Percentiles rank a stretch among this genome's conserved stretches.
phyloP scores from a whole-genome alignment of 805 yeast species.

The Ogataea populi-albae region DNA sequence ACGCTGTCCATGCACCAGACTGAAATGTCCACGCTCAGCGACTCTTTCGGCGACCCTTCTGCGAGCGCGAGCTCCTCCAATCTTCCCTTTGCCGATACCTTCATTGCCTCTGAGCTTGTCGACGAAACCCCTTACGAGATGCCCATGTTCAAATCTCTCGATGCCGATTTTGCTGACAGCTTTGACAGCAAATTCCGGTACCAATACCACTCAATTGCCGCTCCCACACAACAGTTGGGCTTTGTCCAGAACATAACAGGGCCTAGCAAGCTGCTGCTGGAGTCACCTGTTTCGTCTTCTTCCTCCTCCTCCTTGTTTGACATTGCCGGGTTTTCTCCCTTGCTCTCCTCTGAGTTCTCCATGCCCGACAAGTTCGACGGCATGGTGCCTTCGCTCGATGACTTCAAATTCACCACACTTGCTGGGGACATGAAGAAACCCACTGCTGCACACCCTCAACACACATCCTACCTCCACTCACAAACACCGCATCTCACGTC shows the following conservation, averaged over 20 bases:
- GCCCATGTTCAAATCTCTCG: background rate
- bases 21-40: too few species aligned
- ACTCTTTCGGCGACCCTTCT: background rate
- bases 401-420: conserved; percentile 5
- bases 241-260: conserved; percentile 3
- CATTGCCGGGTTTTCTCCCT: conserved; percentile 12
- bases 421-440: conserved; percentile 2
- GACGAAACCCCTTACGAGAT: background rate
- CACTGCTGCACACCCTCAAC: conserved; percentile 7
- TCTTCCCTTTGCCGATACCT: conserved; percentile 1
- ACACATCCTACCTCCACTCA: too few species aligned
- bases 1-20: too few species aligned
- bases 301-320: conserved; percentile 19
- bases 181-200: background rate
- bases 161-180: background rate
- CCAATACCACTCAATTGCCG: background rate
- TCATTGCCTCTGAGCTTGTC: conserved; percentile 1
- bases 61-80: background rate
- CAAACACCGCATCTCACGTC: too few species aligned
- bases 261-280: conserved; percentile 3
- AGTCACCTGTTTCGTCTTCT: conserved; percentile 21
- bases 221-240: conserved; percentile 7
- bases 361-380: conserved; percentile 12
- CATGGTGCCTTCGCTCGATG: conserved; percentile 8
- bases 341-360: conserved; percentile 13